A percentile compares a stretch with the other conserved stretches of the same genome.
phyloP scores from a whole-genome alignment of 2,329 filamentous ascomycete genomes.

The Leptodontidium sp. region DNA sequence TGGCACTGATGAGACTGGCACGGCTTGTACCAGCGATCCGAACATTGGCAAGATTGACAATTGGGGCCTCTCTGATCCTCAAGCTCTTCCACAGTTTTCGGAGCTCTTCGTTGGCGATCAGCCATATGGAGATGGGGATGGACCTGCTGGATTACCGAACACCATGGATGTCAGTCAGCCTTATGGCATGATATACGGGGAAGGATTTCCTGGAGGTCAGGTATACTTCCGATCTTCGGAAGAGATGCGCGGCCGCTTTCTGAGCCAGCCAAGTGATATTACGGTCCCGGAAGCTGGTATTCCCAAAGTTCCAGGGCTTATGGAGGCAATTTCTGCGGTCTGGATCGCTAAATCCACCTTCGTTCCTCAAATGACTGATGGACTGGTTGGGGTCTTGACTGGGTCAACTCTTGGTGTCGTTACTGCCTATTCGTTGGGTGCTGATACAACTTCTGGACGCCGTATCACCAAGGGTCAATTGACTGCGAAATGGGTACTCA shows the following conservation, averaged over 20 bases:
- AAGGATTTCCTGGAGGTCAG: slow-evolving; percentile 85
- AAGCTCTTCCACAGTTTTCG: slow-evolving; percentile 78
- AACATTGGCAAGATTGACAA: slow-evolving; percentile 76
- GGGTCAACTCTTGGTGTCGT: slow-evolving; percentile 87
- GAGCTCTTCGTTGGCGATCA: slow-evolving; percentile 78
- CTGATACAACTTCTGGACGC: slow-evolving; percentile 60
- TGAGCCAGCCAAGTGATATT: slow-evolving; percentile 67
- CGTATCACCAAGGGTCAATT: slow-evolving; percentile 78
- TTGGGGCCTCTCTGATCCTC: slow-evolving; percentile 82
- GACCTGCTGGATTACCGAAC: slow-evolving; percentile 81
- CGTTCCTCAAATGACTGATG: slow-evolving; percentile 76
- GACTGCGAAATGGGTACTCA: slow-evolving; percentile 88
- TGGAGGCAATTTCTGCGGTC: slow-evolving; percentile 77
- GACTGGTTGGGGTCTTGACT: slow-evolving; percentile 81
- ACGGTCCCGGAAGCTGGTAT: slow-evolving; percentile 75
- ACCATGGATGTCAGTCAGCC: slow-evolving; percentile 90
- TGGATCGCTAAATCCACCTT: slow-evolving; percentile 89
- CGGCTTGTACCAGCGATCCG: slow-evolving; percentile 84
- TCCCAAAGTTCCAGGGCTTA: slow-evolving; percentile 74
- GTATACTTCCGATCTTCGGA: slow-evolving; percentile 78
- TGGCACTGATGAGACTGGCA: slow-evolving; percentile 79
- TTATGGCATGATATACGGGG: slow-evolving; percentile 84
- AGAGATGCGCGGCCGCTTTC: slow-evolving; percentile 79
- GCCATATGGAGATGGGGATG: slow-evolving; percentile 80
- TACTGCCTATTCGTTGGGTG: slow-evolving; percentile 79